A percentile compares a stretch with the other conserved stretches of the same genome.
Conservation (phyloP, 2,329 filamentous ascomycete species). For the Ascocoryne sarcoides region DNA sequence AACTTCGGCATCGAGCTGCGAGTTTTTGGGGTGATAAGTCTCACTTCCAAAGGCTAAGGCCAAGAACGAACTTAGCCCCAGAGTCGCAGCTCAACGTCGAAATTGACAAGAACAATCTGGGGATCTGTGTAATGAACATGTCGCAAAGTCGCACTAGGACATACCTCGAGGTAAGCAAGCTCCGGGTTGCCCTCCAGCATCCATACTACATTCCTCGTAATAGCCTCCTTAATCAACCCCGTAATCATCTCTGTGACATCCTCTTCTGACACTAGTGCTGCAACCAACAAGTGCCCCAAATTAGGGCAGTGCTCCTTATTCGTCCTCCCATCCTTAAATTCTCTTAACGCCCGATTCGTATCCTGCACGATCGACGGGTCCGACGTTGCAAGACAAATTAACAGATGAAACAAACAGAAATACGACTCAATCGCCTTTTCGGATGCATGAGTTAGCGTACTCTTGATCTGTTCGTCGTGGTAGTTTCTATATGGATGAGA, state of each 20-base stretch:
- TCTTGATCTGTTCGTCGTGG: constrained; percentile 23
- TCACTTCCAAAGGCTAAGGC: too few species aligned
- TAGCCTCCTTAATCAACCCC: constrained; percentile 39
- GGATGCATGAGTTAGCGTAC: constrained; percentile 38
- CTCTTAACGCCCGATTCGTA: constrained; percentile 34
- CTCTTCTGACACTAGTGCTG: constrained; percentile 37
- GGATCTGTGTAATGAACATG: too few species aligned
- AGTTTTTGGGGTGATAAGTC: too few species aligned
- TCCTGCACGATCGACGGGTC: constrained; percentile 28
- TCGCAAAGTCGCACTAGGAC: too few species aligned
- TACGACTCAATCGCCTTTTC: constrained; percentile 46
- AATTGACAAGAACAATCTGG: too few species aligned
- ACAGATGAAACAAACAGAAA: constrained; percentile 42
- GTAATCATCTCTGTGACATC: constrained; percentile 34
- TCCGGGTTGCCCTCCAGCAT: constrained; percentile 39
- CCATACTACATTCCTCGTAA: constrained; percentile 43
- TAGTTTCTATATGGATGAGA: constrained; percentile 11
- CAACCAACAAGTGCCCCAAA: constrained; percentile 40
- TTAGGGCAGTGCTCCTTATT: constrained; percentile 37
- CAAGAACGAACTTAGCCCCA: too few species aligned
- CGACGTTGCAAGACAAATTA: constrained; percentile 38
- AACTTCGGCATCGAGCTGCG: too few species aligned
- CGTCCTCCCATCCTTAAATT: constrained; percentile 33
- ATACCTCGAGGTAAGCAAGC: constrained; percentile 37
- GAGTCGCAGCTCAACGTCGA: too few species aligned